Percentiles rank a stretch among this genome's conserved stretches.
Evolutionary conservation across 1,284 basidiomycete species (phyloP).

Genomic region (Athelia sp.): DNA sequence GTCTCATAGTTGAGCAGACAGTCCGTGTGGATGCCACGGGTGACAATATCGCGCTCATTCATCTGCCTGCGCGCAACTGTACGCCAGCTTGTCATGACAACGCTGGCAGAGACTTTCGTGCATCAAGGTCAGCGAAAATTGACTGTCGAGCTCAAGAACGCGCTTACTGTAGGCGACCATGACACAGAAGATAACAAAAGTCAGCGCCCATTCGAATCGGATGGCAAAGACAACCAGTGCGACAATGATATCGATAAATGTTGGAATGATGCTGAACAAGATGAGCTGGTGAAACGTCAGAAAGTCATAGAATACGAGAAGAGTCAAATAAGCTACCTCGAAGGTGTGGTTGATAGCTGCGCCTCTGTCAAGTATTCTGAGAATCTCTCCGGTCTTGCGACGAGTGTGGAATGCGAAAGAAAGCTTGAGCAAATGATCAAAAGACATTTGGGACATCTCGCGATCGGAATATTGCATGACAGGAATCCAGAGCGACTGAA

Average conservation of each 20-base stretch:
- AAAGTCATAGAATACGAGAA: constrained; percentile 14
- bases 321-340: constrained; percentile 45
- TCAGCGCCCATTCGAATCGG: constrained; percentile 65
- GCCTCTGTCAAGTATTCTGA: constrained; percentile 87
- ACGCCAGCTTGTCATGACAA: constrained; percentile 67
- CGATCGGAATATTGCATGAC: constrained; percentile 85
- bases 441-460: constrained; percentile 76
- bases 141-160: constrained; percentile 1
- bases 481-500: constrained; percentile 71
- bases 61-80: constrained; percentile 68
- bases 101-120: constrained; percentile 55
- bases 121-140: constrained; percentile 10
- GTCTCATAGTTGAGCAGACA: constrained; percentile 80
- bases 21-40: constrained; percentile 77
- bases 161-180: constrained; percentile 70
- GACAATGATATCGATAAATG: constrained; percentile 71
- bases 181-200: constrained; percentile 68
- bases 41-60: constrained; percentile 74
- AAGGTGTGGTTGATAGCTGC: constrained; percentile 81
- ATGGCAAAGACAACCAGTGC: constrained; percentile 64
- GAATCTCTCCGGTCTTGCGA: constrained; percentile 75
- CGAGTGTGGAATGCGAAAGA: constrained; percentile 83
- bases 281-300: constrained; percentile 39
- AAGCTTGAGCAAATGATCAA: constrained; percentile 77
- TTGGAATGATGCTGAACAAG: constrained; percentile 77